Conservation (phyloP, 306 rosid genomes). For the Trichosanthes truncata region DNA sequence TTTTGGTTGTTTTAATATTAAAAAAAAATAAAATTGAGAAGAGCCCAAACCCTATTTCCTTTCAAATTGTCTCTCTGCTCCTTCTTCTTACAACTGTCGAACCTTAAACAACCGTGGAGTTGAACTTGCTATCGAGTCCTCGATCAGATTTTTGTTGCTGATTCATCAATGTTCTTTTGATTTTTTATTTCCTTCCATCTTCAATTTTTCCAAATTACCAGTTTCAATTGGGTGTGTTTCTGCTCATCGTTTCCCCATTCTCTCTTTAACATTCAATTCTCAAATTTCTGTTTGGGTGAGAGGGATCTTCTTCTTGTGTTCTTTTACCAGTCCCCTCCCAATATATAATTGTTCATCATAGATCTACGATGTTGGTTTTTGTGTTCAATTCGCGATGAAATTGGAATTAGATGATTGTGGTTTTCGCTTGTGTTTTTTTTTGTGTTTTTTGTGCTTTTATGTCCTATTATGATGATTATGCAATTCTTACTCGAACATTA, state of each 20-base stretch:
- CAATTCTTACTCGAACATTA: too few relatives aligned
- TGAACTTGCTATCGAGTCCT: too few relatives aligned
- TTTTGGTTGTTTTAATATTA: too few relatives aligned
- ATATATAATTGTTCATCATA: conserved; percentile 10
- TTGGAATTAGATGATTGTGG: conserved; percentile 20
- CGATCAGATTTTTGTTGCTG: background rate
- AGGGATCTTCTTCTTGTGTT: conserved; percentile 30
- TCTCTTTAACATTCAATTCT: conserved; percentile 14
- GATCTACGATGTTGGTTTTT: conserved; percentile 27
- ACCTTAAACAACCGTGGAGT: too few relatives aligned
- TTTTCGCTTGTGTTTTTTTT: conserved; percentile 16
- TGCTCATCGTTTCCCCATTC: conserved; percentile 22
- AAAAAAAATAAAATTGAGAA: too few relatives aligned
- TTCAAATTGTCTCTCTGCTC: too few relatives aligned
- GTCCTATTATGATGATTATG: too few relatives aligned
- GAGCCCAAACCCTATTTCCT: too few relatives aligned
- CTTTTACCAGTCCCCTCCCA: conserved; percentile 5
- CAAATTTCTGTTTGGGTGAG: conserved; percentile 11
- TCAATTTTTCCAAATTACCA: conserved; percentile 35
- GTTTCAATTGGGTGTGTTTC: conserved; percentile 34
- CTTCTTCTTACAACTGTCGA: too few relatives aligned
- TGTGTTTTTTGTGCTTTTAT: too few relatives aligned
- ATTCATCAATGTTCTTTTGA: conserved; percentile 25
- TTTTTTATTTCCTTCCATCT: conserved; percentile 26
- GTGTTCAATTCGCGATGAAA: conserved; percentile 18